These are phyloP conservation scores for Parastagonospora nodorum DNA, from an alignment of 2,329 filamentous ascomycete species.

Conservation along the genomic window DNA sequence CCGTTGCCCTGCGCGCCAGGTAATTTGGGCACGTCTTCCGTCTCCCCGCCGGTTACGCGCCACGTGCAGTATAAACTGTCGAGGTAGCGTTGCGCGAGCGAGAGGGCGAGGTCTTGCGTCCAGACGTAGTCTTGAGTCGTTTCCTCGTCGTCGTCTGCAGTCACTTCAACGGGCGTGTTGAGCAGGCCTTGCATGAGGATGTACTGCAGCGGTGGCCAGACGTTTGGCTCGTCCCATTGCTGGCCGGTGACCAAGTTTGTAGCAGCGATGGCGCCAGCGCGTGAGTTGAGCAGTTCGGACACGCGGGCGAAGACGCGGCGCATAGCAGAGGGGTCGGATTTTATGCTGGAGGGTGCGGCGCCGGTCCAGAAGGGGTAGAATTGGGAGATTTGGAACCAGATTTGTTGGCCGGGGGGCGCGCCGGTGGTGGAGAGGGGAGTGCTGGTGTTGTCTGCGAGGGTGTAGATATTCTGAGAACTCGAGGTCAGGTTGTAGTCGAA, in stretches of 20 bases:
- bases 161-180: constrained; percentile 63
- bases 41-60: constrained; percentile 69
- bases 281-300: constrained; percentile 56
- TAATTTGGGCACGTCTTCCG: constrained; percentile 38
- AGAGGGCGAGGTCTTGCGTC: constrained; percentile 61
- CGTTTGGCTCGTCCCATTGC: constrained; percentile 74
- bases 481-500: constrained; percentile 73
- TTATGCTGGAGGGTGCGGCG: constrained; percentile 62
- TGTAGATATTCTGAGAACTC: constrained; percentile 59
- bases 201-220: constrained; percentile 72
- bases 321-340: constrained; percentile 64
- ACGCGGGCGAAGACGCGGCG: constrained; percentile 61
- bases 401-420: constrained; percentile 61
- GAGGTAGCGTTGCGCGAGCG: constrained; percentile 67
- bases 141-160: constrained; percentile 53
- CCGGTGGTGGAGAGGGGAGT: constrained; percentile 42
- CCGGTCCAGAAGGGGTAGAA: constrained; percentile 74
- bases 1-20: constrained; percentile 56
- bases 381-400: constrained; percentile 64
- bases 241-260: constrained; percentile 66
- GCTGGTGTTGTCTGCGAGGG: constrained; percentile 52
- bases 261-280: constrained; percentile 64
- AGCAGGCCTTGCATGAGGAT: constrained; percentile 66
- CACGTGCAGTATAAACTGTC: constrained; percentile 73
- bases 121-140: constrained; percentile 53